Evolutionary conservation across 441 rosid genomes (phyloP), one percentile per base, ranked within the genome.

Genomic region (Sinapis alba): DNA sequence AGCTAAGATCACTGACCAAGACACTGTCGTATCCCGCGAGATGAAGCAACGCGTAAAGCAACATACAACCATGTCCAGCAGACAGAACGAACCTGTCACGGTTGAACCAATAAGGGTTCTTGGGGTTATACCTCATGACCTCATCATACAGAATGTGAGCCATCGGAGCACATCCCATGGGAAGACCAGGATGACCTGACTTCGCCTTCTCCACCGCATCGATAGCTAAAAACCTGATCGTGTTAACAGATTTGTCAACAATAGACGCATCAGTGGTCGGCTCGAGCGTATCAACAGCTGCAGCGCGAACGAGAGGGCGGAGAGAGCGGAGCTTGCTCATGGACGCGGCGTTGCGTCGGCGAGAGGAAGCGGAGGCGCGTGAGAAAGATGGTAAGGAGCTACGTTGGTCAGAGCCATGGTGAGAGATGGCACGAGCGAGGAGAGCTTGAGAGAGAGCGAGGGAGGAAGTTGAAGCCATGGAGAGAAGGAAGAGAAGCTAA

Each of bases 201-300:
- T 96, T 96, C 2, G 99, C 99, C 86, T 92, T 96, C 87, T 96
- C 98, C 12, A 96, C 99, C 4, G 99, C 97, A 71, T 96, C 99
- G 50, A 96, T 77, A 0, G 98, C 89, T 53, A 96, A 79, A 82
- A 96, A 96, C 80, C 99, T 78, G 53, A 96, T 96, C 57, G 98
- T 80, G 78, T 96, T 94, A 45, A 96, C 59, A 61, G 99, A 96
- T 78, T 92, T 92, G 69, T 94, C 99, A n/a, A 96, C 87, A 73
- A 96, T 73, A 9, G 96, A 68, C 51, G 95, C 78, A 57, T 89
- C 97, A 0, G 97, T 77, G 2, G 87, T 79, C 6, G 79, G 75
- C 36, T 82, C 92, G 1, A 83, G 65, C 0, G 97, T 88, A 66
- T 87, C 90, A 0, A 88, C 95, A 3, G 97, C 89, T 0, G 95